phyloP scores from a whole-genome alignment of 208 protist species.

The Leishmania amazonensis region DNA sequence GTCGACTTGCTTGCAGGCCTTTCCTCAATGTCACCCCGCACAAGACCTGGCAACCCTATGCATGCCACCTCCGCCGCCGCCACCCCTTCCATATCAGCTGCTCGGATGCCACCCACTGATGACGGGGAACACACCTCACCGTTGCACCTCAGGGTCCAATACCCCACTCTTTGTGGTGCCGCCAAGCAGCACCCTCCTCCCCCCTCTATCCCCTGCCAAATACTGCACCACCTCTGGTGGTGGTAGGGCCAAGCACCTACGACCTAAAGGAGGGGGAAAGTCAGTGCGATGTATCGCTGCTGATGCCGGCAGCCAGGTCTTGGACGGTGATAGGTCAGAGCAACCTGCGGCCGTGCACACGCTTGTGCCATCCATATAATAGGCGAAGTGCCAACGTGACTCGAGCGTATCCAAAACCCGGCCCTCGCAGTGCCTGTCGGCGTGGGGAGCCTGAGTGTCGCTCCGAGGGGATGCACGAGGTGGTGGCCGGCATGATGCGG shows the following conservation, averaged over 20 bases:
- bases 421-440: background rate
- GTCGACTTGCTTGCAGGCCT: background rate
- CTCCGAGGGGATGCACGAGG: background rate
- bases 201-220: background rate
- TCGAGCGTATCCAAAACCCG: background rate
- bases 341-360: background rate
- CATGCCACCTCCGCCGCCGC: background rate
- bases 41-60: background rate
- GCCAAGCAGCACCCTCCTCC: background rate
- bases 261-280: background rate
- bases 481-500: background rate
- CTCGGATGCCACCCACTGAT: background rate
- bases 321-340: background rate
- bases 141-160: background rate
- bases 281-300: background rate
- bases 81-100: background rate
- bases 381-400: background rate
- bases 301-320: background rate
- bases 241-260: background rate
- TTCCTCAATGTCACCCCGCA: background rate
- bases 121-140: background rate
- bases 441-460: background rate
- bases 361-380: background rate
- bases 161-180: background rate
- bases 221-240: background rate